Base-by-base conservation (phyloP, 768 basidiomycete genomes). In the Cystofilobasidium ferigula region DNA sequence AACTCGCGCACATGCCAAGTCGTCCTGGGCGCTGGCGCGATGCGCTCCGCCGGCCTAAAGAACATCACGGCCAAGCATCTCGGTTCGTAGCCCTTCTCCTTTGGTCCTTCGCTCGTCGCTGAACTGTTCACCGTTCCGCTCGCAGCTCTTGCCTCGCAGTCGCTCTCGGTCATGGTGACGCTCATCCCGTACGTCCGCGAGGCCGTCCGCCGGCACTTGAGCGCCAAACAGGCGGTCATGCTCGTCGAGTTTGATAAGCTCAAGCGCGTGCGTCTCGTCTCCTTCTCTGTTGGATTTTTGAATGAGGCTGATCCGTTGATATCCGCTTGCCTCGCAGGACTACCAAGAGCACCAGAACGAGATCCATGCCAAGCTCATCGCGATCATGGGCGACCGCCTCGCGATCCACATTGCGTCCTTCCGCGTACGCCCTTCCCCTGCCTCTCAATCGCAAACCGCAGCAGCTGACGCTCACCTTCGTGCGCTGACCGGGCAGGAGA, bases 271-370 rank as follows among this genome's bases (percentile, higher is more conserved):
- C 70, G 86, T 78, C 18, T 18, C 38, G 6, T 24, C 24, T 16
- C 1, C n/a, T 56, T 43, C 60, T 64, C n/a, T 10, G 20, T 16
- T 63, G 12, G 32, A 32, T 69, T 54, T 57, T 48, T 26, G 24
- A 22, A 22, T 56, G 18, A 36, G 26, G 26, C 12, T 9, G 2
- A 22, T 3, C 10, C 38, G 28, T 20, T 57, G 35, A 56, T 54
- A 13, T 32, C 60, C 9, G 28, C 34, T n/a, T 34, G 14, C 34
- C 26, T 34, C 38, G n/a, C 73, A 93, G 86, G 95, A 98, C 76
- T 98, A 88, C 73, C 94, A 98, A 81, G 95, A 98, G 76, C 95
- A 99, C 77, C 95, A 99, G 77, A 89, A 94, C 73, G 95, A 98
- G 79, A 98, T 99, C 62, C 94, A 98, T 76, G 83, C 89, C 60